Evolutionary conservation across 306 rosid species (phyloP).

Genomic region (Vicia villosa): DNA sequence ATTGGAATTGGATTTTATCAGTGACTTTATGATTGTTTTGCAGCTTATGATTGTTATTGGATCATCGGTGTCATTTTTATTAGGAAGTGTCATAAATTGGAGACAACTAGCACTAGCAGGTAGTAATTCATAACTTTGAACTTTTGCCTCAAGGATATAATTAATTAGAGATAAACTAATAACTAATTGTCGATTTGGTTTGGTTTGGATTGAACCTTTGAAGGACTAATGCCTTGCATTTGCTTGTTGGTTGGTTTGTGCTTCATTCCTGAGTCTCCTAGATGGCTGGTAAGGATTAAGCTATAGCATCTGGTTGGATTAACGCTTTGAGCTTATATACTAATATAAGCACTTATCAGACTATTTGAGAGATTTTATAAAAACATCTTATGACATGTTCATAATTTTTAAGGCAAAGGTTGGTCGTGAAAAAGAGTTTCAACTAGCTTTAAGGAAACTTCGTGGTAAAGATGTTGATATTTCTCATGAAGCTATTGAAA

Average conservation of each 20-base stretch:
- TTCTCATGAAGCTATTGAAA: slow-evolving; percentile 71
- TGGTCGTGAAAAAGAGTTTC: slow-evolving; percentile 57
- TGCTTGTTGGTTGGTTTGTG: slow-evolving; percentile 63
- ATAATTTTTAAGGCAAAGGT: slow-evolving; percentile 62
- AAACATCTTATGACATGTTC: neutral
- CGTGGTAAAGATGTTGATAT: slow-evolving; percentile 58
- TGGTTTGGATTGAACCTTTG: slow-evolving; percentile 41
- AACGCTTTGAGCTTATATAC: neutral
- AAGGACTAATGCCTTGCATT: slow-evolving; percentile 71
- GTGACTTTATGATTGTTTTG: slow-evolving; percentile 26
- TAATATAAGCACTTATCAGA: neutral
- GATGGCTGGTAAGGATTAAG: slow-evolving; percentile 72
- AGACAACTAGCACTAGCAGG: slow-evolving; percentile 59
- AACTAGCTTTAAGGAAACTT: slow-evolving; percentile 64
- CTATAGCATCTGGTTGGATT: neutral
- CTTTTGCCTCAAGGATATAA: neutral
- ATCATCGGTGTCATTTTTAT: slow-evolving; percentile 61
- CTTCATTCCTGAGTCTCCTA: slow-evolving; percentile 87
- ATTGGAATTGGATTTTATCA: slow-evolving; percentile 21
- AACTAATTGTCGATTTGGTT: slow-evolving; percentile 20
- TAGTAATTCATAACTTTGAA: slow-evolving; percentile 34
- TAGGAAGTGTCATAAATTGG: slow-evolving; percentile 71
- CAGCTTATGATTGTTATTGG: slow-evolving; percentile 74
- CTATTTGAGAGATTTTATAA: neutral
- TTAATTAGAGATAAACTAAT: neutral